Conservation (phyloP, 2,329 filamentous ascomycete genomes). For the Setomelanomma holmii region DNA sequence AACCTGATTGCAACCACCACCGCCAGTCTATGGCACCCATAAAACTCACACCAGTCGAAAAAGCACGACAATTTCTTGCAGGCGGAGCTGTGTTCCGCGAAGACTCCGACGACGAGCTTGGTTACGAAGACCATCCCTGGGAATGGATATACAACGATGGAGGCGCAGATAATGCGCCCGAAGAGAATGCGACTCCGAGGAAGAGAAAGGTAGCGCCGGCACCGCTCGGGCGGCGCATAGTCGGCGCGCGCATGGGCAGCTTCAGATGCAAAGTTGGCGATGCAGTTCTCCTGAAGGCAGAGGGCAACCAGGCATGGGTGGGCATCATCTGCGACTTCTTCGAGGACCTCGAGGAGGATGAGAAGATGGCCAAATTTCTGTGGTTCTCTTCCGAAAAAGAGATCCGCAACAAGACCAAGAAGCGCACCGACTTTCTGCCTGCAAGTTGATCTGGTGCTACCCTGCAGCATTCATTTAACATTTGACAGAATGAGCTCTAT, state of each 20-base stretch:
- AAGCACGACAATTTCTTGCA: conserved; percentile 59
- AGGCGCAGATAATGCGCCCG: conserved; percentile 20
- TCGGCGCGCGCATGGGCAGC: conserved; percentile 81
- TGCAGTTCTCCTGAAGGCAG: conserved; percentile 83
- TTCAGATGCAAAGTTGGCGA: conserved; percentile 87
- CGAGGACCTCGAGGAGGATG: conserved; percentile 64
- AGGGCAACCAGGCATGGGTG: conserved; percentile 91
- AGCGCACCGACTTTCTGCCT: conserved; percentile 77
- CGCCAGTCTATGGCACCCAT: conserved; percentile 47
- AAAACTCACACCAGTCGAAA: conserved; percentile 51
- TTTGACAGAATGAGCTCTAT: conserved; percentile 81
- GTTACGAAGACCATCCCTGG: conserved; percentile 59
- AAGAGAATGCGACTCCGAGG: conserved; percentile 37
- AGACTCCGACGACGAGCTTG: conserved; percentile 87
- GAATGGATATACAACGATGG: conserved; percentile 63
- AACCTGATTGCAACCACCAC: conserved; percentile 24
- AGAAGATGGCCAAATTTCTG: conserved; percentile 85
- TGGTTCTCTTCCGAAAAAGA: conserved; percentile 96
- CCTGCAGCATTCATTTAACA: conserved; percentile 18
- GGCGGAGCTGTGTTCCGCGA: conserved; percentile 72
- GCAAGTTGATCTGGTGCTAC: conserved; percentile 50
- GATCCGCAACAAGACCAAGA: conserved; percentile 82
- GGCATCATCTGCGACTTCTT: conserved; percentile 85
- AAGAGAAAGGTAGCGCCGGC: conserved; percentile 39
- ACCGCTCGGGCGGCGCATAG: conserved; percentile 60